Base-by-base conservation (phyloP, 2,329 filamentous ascomycete species). In the Exophiala xenobiotica region DNA sequence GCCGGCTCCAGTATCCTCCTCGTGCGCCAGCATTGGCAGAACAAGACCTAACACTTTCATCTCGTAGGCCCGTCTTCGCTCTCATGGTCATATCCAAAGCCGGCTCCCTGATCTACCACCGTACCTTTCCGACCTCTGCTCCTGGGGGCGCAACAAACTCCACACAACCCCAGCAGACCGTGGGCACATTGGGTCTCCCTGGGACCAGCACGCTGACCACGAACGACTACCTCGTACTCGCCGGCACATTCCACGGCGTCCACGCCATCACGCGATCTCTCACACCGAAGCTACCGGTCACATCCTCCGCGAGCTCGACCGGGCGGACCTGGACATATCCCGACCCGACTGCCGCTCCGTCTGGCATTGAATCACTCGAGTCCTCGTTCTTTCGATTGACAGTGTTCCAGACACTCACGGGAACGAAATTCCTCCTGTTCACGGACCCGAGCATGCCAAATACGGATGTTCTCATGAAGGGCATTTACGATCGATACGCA, bases 1-100 rank as follows among this genome's bases (percentile, higher is more conserved):
- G 45, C 39, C 33, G 14, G 23, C 27, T 8, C 12, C 19, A 11
- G 3, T n/a, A n/a, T n/a, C n/a, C n/a, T n/a, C n/a, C n/a, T n/a
- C n/a, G 38, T 22, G 4, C 8, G 8, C 2, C 20, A 11, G 22
- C 14, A 20, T 29, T 23, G 20, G 22, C 29, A 22, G 3, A 24
- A 11, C 2, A 6, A 19, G 19, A n/a, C 46, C 46, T n/a, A n/a
- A n/a, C n/a, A n/a, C n/a, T n/a, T n/a, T n/a, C n/a, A n/a, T n/a
- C n/a, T n/a, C n/a, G n/a, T 62, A 97, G 91, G 93, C 88, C 90
- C 61, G 87, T 99, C 70, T 93, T 95, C 71, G 85, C 91, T 53
- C 86, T 99, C 67, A 90, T 97, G 69, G 87, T 99, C 69, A 96
- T 99, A 77, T 97, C 96, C 79, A 99, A 99, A 80, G 91, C 93